These are phyloP conservation scores for Takashimella tepidaria DNA, from an alignment of 1,284 basidiomycete genomes.

Conservation along the genomic window DNA sequence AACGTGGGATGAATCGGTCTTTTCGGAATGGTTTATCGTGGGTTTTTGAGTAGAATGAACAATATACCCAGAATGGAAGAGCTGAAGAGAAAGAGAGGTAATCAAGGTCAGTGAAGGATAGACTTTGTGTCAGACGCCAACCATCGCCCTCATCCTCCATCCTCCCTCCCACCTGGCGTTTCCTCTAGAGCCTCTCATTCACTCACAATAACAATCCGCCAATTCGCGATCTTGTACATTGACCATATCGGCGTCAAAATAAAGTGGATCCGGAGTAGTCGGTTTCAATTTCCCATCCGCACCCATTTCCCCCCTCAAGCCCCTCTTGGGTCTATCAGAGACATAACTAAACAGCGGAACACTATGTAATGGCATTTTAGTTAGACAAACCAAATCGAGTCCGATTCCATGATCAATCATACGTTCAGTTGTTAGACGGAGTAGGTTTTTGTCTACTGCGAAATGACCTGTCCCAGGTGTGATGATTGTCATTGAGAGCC, in stretches of 20 bases:
- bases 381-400: slow-evolving; percentile 81
- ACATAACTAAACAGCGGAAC: slow-evolving; percentile 77
- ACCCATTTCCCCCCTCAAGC: slow-evolving; percentile 38
- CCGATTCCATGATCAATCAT: slow-evolving; percentile 92
- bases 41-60: slow-evolving; percentile 46
- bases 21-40: slow-evolving; percentile 64
- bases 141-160: too few relatives aligned
- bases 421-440: slow-evolving; percentile 90
- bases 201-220: slow-evolving; percentile 44
- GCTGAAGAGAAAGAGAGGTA: slow-evolving; percentile 14
- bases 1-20: slow-evolving; percentile 84
- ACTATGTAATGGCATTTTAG: slow-evolving; percentile 88
- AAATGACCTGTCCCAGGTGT: slow-evolving; percentile 95
- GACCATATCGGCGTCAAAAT: slow-evolving; percentile 57
- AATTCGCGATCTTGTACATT: slow-evolving; percentile 32
- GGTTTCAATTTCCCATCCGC: slow-evolving; percentile 40
- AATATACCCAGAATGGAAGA: slow-evolving; percentile 46
- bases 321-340: slow-evolving; percentile 48
- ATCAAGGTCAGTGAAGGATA: too few relatives aligned
- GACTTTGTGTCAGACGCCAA: too few relatives aligned
- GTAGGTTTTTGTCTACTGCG: slow-evolving; percentile 80
- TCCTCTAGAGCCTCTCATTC: too few relatives aligned
- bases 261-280: slow-evolving; percentile 65
- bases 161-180: too few relatives aligned
- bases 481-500: slow-evolving; percentile 75